phyloP scores from a whole-genome alignment of 257 asterid genomes.

The Ligustrum vulgare region DNA sequence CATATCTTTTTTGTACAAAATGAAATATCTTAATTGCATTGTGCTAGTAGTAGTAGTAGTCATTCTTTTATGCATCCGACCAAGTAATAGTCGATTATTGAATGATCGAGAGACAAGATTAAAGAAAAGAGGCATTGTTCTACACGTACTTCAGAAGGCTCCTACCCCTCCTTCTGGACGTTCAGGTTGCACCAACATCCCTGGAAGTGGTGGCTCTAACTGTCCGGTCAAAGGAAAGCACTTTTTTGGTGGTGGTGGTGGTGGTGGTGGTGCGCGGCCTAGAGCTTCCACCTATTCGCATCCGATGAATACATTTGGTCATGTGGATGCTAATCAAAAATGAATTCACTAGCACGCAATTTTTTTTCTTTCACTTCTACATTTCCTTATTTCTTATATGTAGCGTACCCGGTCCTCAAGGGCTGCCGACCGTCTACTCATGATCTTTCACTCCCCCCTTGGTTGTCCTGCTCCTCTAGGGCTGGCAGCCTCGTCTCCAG shows the following conservation, averaged over 20 bases:
- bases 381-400: not conserved
- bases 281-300: constrained; percentile 15
- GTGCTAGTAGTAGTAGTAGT: not conserved
- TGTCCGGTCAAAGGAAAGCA: constrained; percentile 28
- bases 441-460: too few species aligned
- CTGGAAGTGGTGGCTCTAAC: constrained; percentile 43
- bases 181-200: constrained; percentile 70
- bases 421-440: too few species aligned
- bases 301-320: constrained; percentile 4
- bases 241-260: constrained; percentile 30
- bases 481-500: too few species aligned
- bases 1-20: constrained; percentile 10
- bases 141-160: constrained; percentile 33
- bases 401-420: too few species aligned
- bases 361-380: not conserved
- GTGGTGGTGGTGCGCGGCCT: too few species aligned
- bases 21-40: constrained; percentile 23
- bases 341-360: constrained; percentile 1
- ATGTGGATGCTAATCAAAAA: constrained; percentile 11
- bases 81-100: constrained; percentile 28
- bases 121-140: constrained; percentile 2
- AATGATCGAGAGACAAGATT: constrained; percentile 14
- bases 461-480: too few species aligned
- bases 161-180: constrained; percentile 62
- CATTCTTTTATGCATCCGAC: constrained; percentile 15